Evolutionary conservation across 176 grass and related monocot species (phyloP).

Genomic region (Aegilops umbellulata): DNA sequence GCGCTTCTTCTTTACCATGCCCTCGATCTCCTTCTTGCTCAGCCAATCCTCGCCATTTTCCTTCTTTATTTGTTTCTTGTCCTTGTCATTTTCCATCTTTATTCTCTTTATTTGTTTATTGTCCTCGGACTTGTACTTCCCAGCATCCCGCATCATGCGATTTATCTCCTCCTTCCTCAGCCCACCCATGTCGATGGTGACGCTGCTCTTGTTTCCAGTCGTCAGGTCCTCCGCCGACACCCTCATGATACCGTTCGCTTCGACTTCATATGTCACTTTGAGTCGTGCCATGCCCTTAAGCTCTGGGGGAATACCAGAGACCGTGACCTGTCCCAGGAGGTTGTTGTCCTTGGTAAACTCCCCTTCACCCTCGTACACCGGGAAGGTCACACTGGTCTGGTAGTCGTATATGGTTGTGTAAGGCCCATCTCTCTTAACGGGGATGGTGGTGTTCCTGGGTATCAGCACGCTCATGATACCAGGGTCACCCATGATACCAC

Average conservation of each 20-base stretch:
- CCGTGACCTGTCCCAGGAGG: conserved; percentile 23
- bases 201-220: conserved; percentile 30
- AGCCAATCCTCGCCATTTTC: conserved; percentile 12
- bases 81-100: conserved; percentile 20
- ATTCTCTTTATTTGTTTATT: not conserved
- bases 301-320: conserved; percentile 41
- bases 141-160: not conserved
- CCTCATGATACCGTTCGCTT: conserved; percentile 41
- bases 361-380: conserved; percentile 60
- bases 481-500: conserved; percentile 34
- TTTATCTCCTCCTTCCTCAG: conserved; percentile 5
- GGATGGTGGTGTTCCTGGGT: conserved; percentile 57
- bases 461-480: conserved; percentile 48
- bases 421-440: conserved; percentile 25
- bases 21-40: not conserved
- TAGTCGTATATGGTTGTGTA: conserved; percentile 44
- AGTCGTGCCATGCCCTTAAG: conserved; percentile 24
- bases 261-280: conserved; percentile 44
- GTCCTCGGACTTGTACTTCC: conserved; percentile 1
- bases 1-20: not conserved
- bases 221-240: conserved; percentile 42
- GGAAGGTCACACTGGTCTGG: conserved; percentile 10
- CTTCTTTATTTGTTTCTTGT: conserved; percentile 23
- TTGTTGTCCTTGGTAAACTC: conserved; percentile 48
- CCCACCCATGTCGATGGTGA: conserved; percentile 52